A percentile compares a stretch with the other conserved stretches of the same genome.
Conservation (phyloP, 305 asterid species). For the Fraxinus baroniana region DNA sequence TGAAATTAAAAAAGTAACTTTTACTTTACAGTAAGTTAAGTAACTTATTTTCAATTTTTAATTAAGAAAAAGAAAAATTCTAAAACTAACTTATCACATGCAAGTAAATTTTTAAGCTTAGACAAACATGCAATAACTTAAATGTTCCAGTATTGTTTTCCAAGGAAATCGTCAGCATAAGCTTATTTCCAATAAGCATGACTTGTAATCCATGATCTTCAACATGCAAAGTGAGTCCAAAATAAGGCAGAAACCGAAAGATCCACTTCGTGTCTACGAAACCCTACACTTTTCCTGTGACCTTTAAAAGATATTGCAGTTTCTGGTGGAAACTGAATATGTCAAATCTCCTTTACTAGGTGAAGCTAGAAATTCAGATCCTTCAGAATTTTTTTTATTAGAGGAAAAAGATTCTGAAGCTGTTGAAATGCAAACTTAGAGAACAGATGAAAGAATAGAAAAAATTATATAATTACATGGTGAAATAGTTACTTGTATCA, state of each 20-base stretch:
- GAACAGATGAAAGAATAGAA: background rate
- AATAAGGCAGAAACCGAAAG: background rate
- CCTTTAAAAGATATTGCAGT: background rate
- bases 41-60: background rate
- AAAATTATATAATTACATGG: background rate
- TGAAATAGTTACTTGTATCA: conserved; percentile 39
- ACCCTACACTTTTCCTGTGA: background rate
- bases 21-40: background rate
- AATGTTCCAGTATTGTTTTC: background rate
- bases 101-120: background rate
- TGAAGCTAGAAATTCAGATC: background rate
- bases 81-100: background rate
- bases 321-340: background rate
- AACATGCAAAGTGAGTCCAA: background rate
- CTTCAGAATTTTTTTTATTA: background rate
- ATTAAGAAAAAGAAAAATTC: background rate
- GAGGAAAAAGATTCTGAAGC: background rate
- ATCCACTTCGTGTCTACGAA: background rate
- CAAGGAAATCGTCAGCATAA: background rate
- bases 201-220: background rate
- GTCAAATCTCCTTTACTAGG: background rate
- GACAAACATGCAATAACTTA: background rate
- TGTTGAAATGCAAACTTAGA: background rate
- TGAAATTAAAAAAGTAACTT: background rate
- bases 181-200: background rate